Evolutionary conservation across 176 grass and related monocot genomes (phyloP).

Genomic region (Carex scoparia): DNA sequence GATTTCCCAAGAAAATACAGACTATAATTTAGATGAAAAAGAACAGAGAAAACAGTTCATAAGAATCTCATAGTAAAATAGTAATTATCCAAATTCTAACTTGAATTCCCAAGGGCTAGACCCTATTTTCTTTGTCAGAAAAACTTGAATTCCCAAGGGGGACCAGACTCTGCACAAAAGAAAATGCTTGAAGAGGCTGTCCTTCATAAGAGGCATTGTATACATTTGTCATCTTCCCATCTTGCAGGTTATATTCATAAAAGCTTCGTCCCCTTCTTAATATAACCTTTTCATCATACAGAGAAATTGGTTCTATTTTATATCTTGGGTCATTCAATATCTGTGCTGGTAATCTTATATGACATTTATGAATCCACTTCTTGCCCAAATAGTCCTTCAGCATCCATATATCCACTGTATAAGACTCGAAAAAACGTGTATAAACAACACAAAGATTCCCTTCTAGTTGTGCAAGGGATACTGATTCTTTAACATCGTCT

Average conservation of each 20-base stretch:
- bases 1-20: background rate
- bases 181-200: background rate
- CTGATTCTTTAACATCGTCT: background rate
- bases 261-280: conserved; percentile 2
- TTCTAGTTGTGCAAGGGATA: conserved; percentile 22
- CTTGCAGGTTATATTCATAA: conserved; percentile 8
- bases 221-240: background rate
- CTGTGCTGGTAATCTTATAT: background rate
- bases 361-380: background rate
- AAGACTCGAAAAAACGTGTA: background rate
- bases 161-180: conserved; percentile 17
- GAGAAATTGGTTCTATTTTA: conserved; percentile 20
- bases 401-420: conserved; percentile 18
- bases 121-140: no score
- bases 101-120: background rate
- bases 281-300: conserved; percentile 12
- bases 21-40: background rate
- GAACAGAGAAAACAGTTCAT: background rate
- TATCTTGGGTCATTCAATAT: background rate
- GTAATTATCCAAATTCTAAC: background rate
- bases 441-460: conserved; percentile 18
- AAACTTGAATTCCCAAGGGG: conserved; percentile 4
- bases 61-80: background rate
- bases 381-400: background rate
- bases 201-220: background rate